Evolutionary conservation across 495 filamentous ascomycete genomes (phyloP).

Genomic region (Neurospora discreta): DNA sequence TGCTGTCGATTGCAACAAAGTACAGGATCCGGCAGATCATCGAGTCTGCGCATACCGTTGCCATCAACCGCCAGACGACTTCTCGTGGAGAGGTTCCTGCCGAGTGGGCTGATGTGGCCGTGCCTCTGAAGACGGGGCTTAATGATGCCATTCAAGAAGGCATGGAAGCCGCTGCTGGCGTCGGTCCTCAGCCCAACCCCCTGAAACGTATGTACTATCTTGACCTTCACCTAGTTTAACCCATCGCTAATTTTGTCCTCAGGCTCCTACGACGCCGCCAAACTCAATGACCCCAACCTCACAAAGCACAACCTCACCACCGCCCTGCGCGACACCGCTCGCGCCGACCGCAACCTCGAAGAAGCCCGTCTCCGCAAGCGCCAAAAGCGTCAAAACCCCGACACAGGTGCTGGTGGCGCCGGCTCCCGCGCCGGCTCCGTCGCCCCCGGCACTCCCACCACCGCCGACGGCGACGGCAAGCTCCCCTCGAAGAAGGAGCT

Average conservation of each 20-base stretch:
- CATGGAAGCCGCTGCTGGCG: constrained; percentile 23
- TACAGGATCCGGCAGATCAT: constrained; percentile 57
- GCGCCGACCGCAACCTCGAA: constrained; percentile 34
- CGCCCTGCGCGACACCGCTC: constrained; percentile 24
- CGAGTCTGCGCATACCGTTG: constrained; percentile 56
- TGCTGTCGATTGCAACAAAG: constrained; percentile 65
- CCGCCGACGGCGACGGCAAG: constrained; percentile 35
- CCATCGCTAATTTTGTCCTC: neutral
- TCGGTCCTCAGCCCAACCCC: constrained; percentile 39
- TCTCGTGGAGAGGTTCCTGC: constrained; percentile 59
- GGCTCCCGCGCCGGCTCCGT: constrained; percentile 33
- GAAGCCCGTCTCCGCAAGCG: constrained; percentile 39
- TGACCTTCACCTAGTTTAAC: neutral
- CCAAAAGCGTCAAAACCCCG: constrained; percentile 33
- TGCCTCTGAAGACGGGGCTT: constrained; percentile 23
- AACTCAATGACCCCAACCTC: constrained; percentile 15
- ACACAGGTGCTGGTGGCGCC: constrained; percentile 15
- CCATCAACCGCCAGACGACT: constrained; percentile 54
- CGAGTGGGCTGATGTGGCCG: constrained; percentile 59
- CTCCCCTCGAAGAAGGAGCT: constrained; percentile 45
- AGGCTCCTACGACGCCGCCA: constrained; percentile 16
- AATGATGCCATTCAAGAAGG: constrained; percentile 24
- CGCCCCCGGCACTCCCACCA: constrained; percentile 38
- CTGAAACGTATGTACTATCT: constrained; percentile 45
- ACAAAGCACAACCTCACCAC: constrained; percentile 23